A percentile compares a stretch with the other conserved stretches of the same genome.
These are phyloP conservation scores for Simmondsia chinensis DNA, from an alignment of 148 eudicot genomes.

Conservation along the genomic window DNA sequence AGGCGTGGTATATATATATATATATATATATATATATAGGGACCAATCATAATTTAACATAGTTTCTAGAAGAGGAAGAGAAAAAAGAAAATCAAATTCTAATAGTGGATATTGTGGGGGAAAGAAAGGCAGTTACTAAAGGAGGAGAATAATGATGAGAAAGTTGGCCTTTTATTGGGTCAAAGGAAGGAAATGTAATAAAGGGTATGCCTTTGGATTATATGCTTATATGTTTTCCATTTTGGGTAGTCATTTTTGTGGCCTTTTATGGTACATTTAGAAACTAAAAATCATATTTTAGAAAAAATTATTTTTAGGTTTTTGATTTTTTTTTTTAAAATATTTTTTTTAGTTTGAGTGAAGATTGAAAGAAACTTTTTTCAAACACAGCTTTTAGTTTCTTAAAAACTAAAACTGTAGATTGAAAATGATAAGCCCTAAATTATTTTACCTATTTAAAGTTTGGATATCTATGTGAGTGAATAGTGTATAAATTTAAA, in stretches of 20 bases:
- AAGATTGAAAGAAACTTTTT: too few species aligned
- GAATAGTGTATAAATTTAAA: too few species aligned
- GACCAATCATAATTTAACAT: conserved; percentile 1
- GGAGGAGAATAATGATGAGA: neutral
- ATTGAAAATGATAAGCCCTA: too few species aligned
- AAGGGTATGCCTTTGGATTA: neutral
- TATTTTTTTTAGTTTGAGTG: too few species aligned
- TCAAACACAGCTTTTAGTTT: too few species aligned
- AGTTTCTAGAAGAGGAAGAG: neutral
- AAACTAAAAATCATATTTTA: neutral
- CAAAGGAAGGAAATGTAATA: neutral
- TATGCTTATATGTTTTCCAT: conserved; percentile 12
- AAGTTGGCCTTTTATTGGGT: too few species aligned
- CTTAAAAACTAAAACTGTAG: too few species aligned
- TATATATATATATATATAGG: too few species aligned
- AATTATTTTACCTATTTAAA: too few species aligned
- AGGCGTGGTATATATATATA: too few species aligned
- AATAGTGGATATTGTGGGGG: neutral
- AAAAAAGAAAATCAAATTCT: neutral
- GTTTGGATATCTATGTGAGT: too few species aligned
- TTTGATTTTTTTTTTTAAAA: too few species aligned
- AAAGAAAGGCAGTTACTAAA: neutral
- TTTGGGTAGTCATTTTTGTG: conserved; percentile 17
- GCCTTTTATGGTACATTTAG: conserved; percentile 18
- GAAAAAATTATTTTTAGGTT: neutral